These are phyloP conservation scores for Corrigiola litoralis DNA, from an alignment of 179 eudicot genomes.

Conservation along the genomic window DNA sequence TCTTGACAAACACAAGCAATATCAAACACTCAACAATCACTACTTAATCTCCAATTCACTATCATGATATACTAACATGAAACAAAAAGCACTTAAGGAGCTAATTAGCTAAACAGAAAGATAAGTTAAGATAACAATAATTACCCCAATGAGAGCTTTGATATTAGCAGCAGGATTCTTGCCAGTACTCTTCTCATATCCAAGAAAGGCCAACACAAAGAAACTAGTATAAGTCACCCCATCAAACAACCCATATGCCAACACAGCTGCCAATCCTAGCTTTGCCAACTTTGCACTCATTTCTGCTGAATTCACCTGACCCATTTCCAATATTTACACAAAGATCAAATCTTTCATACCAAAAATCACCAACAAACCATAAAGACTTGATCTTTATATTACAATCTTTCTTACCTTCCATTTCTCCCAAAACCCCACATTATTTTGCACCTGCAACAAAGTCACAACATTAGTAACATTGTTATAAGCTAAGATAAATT, in stretches of 20 bases:
- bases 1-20: too few relatives aligned
- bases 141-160: constrained; percentile 51
- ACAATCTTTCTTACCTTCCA: constrained; percentile 38
- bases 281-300: constrained; percentile 49
- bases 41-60: too few relatives aligned
- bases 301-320: constrained; percentile 46
- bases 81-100: too few relatives aligned
- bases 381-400: background rate
- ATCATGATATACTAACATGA: too few relatives aligned
- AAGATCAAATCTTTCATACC: constrained; percentile 11
- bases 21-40: too few relatives aligned
- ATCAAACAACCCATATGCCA: constrained; percentile 57
- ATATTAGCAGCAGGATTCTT: constrained; percentile 65
- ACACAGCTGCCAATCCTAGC: constrained; percentile 52
- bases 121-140: background rate
- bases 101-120: background rate
- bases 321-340: background rate
- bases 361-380: background rate
- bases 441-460: constrained; percentile 27
- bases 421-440: constrained; percentile 41
- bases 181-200: constrained; percentile 63
- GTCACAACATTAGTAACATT: background rate
- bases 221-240: constrained; percentile 56
- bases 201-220: constrained; percentile 54
- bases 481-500: background rate